Conservation (phyloP, 345 rosid genomes). For the Salix exigua region DNA sequence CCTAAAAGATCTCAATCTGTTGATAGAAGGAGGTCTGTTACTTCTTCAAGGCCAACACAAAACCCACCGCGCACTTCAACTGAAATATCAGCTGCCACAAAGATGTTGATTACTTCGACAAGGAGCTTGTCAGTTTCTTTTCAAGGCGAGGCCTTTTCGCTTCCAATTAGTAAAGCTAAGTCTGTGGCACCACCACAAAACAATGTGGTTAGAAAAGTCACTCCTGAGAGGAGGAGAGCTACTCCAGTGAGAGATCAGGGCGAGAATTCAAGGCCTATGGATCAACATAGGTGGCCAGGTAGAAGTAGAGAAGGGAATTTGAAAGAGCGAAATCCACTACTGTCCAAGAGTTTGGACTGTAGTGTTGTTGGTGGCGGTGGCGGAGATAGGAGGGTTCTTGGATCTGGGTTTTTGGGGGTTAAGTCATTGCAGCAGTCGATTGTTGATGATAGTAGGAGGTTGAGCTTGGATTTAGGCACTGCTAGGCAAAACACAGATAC, state of each 20-base stretch:
- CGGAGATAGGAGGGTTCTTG: constrained; percentile 30
- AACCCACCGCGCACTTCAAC: constrained; percentile 35
- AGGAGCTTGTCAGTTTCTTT: constrained; percentile 88
- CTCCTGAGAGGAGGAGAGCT: constrained; percentile 47
- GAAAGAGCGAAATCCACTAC: constrained; percentile 16
- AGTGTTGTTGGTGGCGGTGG: constrained; percentile 34
- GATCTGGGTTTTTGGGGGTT: constrained; percentile 59
- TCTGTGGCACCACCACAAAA: constrained; percentile 38
- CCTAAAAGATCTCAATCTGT: constrained; percentile 81
- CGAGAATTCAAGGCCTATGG: constrained; percentile 51
- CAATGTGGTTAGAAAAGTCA: constrained; percentile 42
- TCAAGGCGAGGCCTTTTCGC: constrained; percentile 86
- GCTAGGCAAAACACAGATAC: constrained; percentile 40
- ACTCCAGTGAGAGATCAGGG: constrained; percentile 47
- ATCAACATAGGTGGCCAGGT: constrained; percentile 75
- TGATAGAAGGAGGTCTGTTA: constrained; percentile 55
- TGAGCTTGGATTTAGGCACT: constrained; percentile 52
- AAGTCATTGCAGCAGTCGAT: constrained; percentile 55
- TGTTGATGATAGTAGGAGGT: constrained; percentile 49
- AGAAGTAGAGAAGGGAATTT: constrained; percentile 52
- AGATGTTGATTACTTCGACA: constrained; percentile 79
- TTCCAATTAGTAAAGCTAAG: constrained; percentile 78
- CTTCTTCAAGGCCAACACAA: constrained; percentile 26
- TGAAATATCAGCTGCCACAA: constrained; percentile 57
- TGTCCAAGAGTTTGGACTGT: constrained; percentile 61